Evolutionary conservation across 768 basidiomycete species (phyloP).

Genomic region (Phylloporus sp.): DNA sequence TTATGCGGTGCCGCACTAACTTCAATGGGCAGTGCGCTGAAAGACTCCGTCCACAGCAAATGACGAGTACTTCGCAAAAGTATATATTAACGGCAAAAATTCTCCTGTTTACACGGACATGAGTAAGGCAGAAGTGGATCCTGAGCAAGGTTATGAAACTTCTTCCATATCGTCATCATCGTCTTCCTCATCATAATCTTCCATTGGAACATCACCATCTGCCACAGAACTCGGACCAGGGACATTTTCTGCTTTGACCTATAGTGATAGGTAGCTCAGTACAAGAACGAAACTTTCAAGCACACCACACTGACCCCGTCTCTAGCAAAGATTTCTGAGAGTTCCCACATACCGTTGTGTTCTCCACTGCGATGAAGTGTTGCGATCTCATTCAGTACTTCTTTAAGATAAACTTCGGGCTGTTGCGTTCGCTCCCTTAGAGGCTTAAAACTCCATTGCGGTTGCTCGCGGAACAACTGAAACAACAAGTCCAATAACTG

Average conservation of each 20-base stretch:
- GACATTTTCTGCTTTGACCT: constrained; percentile 48
- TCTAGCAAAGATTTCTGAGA: constrained; percentile 69
- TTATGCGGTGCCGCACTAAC: constrained; percentile 2
- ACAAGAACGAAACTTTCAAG: background rate
- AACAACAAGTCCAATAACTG: constrained; percentile 86
- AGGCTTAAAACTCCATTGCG: constrained; percentile 78
- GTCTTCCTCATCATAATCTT: constrained; percentile 41
- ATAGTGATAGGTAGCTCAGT: constrained; percentile 3
- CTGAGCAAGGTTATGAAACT: constrained; percentile 41
- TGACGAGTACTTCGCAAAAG: background rate
- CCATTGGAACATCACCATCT: constrained; percentile 26
- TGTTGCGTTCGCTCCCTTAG: constrained; percentile 80
- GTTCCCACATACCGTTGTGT: constrained; percentile 74
- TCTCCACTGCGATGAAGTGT: constrained; percentile 77
- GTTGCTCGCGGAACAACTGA: constrained; percentile 66
- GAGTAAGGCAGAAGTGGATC: background rate
- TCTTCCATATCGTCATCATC: constrained; percentile 64
- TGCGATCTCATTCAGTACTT: constrained; percentile 74
- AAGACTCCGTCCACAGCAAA: too few species aligned
- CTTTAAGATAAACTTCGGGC: constrained; percentile 83
- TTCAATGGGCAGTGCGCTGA: background rate
- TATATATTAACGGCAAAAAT: background rate
- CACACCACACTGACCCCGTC: constrained; percentile 44
- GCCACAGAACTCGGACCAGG: constrained; percentile 35
- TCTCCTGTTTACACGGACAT: background rate